phyloP scores from a whole-genome alignment of 495 filamentous ascomycete species.

The Neurospora intermedia region DNA sequence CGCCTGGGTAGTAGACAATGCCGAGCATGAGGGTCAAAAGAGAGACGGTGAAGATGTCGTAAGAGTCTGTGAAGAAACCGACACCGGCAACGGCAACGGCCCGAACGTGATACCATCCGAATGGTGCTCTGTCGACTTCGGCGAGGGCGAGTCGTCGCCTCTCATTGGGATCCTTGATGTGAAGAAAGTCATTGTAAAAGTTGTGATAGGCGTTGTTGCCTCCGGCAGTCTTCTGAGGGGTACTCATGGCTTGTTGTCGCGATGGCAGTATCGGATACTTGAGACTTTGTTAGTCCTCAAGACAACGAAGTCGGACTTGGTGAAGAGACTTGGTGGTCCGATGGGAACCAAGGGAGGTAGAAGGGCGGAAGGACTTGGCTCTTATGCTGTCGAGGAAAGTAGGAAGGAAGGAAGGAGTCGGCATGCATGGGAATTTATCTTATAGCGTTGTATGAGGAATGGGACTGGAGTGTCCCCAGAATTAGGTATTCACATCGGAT shows the following conservation, averaged over 20 bases:
- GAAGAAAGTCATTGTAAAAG: slow-evolving; percentile 50
- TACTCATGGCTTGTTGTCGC: slow-evolving; percentile 7
- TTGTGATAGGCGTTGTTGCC: slow-evolving; percentile 62
- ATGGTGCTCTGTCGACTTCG: slow-evolving; percentile 64
- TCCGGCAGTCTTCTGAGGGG: slow-evolving; percentile 38
- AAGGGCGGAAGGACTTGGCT: not conserved
- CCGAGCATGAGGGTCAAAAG: slow-evolving; percentile 58
- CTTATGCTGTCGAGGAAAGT: not conserved
- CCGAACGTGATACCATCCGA: slow-evolving; percentile 67
- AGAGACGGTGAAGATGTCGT: slow-evolving; percentile 67
- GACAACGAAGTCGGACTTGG: not conserved
- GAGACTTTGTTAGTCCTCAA: not conserved
- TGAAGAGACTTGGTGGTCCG: not conserved
- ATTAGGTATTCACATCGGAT: not conserved
- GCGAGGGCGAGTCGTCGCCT: slow-evolving; percentile 59
- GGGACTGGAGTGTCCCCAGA: not conserved
- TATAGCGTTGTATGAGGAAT: not conserved
- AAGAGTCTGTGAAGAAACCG: slow-evolving; percentile 71
- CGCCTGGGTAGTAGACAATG: slow-evolving; percentile 54
- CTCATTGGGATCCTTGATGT: slow-evolving; percentile 61
- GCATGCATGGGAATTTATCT: not conserved
- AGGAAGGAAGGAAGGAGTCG: not conserved
- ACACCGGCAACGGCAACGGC: slow-evolving; percentile 64
- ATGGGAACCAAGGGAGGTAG: not conserved
- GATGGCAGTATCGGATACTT: not conserved